Evolutionary conservation across 371 early-diverging fungal genomes (phyloP), one percentile per base, ranked within the genome.

Genomic region (Mortierella sp.): DNA sequence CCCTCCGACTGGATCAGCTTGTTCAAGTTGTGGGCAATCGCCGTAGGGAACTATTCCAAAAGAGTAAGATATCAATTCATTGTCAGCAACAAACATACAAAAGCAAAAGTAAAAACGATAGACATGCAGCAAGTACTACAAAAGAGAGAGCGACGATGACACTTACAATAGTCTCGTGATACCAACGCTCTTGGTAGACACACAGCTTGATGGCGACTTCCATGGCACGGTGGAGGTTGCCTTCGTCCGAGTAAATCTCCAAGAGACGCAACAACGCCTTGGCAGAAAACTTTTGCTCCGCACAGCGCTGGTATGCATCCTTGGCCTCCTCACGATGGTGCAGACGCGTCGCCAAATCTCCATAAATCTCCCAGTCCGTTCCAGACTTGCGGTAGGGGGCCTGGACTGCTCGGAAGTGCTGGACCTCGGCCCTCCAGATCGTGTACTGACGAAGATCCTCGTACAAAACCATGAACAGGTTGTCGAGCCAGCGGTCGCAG

Each of bases 401-500:
- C 45, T 73, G 68, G 2, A 73, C 74, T 4, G 65, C 41, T 14
- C 74, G 66, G 81, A 95, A 87, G 52, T 93, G 93, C 76, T 94
- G 93, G 69, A 93, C 88, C 73, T 94, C 94, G 7, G 95, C 90
- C 70, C 93, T 86, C 94, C 95, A 95, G 74, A 93, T 91, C 1
- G 98, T 96, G 85, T 97, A 99, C 26, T 96, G 93, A 40, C 99
- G 94, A 67, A 99, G 88, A 79, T 99, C 99, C 83, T 96, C 98
- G 75, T 97, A 99, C 50, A 99, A 86, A 5, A 98, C 96, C 98
- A 98, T 97, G 72, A 98, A 98, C 50, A 98, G 88, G 84, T 98
- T 97, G 85, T 99, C 99, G 77, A 99, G 90, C 99, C 99, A 99
- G 77, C 98, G 96, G 79, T 99, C 99, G 79, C 99, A 99, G 50